Conservation (phyloP, 2,329 filamentous ascomycete genomes). For the Diplodia intermedia region DNA sequence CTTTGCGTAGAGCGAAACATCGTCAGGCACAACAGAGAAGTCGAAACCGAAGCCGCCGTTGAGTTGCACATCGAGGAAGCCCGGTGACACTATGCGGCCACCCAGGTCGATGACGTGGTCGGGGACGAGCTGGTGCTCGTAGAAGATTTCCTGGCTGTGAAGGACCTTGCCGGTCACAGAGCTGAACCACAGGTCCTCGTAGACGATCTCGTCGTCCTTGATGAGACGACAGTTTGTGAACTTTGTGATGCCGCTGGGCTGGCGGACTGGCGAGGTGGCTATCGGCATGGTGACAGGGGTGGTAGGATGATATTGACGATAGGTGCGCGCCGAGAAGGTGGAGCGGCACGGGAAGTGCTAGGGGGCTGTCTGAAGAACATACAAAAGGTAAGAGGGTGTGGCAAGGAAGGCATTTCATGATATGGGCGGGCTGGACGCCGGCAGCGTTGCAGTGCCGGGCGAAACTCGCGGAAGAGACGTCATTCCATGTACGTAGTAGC, state of each 20-base stretch:
- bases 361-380: constrained; percentile 13
- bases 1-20: constrained; percentile 72
- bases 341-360: not conserved
- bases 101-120: constrained; percentile 79
- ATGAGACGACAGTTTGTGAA: constrained; percentile 87
- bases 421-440: constrained; percentile 14
- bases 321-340: not conserved
- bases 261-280: constrained; percentile 33
- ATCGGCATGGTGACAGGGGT: constrained; percentile 47
- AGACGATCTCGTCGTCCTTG: constrained; percentile 69
- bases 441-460: constrained; percentile 27
- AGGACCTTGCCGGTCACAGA: constrained; percentile 82
- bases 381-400: constrained; percentile 12
- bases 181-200: constrained; percentile 88
- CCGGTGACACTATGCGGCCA: constrained; percentile 82
- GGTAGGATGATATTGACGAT: not conserved
- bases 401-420: constrained; percentile 15
- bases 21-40: constrained; percentile 78
- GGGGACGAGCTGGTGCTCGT: constrained; percentile 71
- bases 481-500: not conserved
- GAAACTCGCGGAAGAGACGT: constrained; percentile 16
- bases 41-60: constrained; percentile 95
- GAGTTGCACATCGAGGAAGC: constrained; percentile 88
- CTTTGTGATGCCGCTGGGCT: constrained; percentile 70
- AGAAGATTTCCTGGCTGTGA: constrained; percentile 70